Percentiles rank a stretch among this genome's conserved stretches.
These are phyloP conservation scores for Lipomyces yarrowii DNA, from an alignment of 1,139 yeast genomes.

Conservation along the genomic window DNA sequence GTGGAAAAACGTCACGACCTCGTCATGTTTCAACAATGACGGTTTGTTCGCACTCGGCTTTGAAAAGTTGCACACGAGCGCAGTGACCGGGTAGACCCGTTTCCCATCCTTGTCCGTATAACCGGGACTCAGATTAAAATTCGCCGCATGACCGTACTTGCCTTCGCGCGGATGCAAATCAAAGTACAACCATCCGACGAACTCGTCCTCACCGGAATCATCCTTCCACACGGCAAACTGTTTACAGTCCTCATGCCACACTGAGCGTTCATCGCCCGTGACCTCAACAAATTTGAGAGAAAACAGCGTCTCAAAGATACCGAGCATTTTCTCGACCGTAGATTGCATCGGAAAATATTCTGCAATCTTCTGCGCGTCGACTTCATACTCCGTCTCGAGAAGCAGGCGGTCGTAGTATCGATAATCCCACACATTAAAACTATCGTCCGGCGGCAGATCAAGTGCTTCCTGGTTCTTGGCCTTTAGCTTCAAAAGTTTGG, in stretches of 20 bases:
- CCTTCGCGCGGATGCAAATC: conserved; percentile 86
- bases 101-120: conserved; percentile 51
- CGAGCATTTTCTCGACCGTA: conserved; percentile 68
- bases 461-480: conserved; percentile 52
- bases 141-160: conserved; percentile 86
- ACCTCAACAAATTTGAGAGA: conserved; percentile 65
- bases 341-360: conserved; percentile 77
- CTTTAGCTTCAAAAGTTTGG: conserved; percentile 55
- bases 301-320: conserved; percentile 67
- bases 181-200: conserved; percentile 77
- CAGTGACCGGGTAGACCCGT: conserved; percentile 69
- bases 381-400: conserved; percentile 67
- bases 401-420: conserved; percentile 64
- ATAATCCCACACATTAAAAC: conserved; percentile 73
- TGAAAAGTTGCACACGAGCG: conserved; percentile 82
- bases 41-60: conserved; percentile 73
- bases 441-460: conserved; percentile 47
- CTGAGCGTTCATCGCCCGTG: conserved; percentile 45
- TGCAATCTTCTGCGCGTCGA: conserved; percentile 69
- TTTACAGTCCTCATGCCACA: conserved; percentile 81
- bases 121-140: conserved; percentile 71
- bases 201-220: conserved; percentile 61
- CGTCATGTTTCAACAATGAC: conserved; percentile 72
- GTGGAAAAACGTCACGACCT: conserved; percentile 84
- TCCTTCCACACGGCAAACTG: conserved; percentile 74